A percentile compares a stretch with the other conserved stretches of the same genome.
These are phyloP conservation scores for Plasmodium coatneyi DNA, from an alignment of 169 alveolate genomes.

Conservation along the genomic window DNA sequence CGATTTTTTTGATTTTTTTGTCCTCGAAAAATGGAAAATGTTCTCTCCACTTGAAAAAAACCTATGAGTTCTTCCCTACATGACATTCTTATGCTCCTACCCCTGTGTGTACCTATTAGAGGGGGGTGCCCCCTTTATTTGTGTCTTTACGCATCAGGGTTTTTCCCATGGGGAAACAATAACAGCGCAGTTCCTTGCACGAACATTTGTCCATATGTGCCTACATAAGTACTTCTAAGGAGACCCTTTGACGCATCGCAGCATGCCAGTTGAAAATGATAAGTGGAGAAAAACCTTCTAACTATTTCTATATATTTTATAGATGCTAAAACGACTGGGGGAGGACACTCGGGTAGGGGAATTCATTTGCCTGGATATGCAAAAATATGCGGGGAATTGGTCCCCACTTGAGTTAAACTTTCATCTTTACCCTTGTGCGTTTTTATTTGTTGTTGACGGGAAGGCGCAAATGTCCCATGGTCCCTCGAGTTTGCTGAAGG, in stretches of 20 bases:
- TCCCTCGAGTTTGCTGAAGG: slow-evolving; percentile 21
- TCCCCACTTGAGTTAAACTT: not conserved
- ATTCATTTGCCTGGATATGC: not conserved
- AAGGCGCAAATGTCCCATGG: slow-evolving; percentile 10
- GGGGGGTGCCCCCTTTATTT: not conserved
- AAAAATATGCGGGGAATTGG: not conserved
- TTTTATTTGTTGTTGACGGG: not conserved
- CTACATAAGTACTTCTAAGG: not conserved
- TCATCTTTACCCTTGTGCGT: not conserved
- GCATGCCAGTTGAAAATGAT: not conserved
- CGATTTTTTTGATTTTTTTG: not conserved
- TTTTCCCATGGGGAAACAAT: not conserved
- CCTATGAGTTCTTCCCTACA: not conserved
- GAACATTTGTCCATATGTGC: not conserved
- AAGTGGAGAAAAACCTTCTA: not conserved
- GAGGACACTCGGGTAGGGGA: not conserved
- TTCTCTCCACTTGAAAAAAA: not conserved
- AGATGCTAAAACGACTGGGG: not conserved
- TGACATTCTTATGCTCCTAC: not conserved
- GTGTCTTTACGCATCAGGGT: not conserved
- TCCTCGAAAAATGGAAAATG: not conserved
- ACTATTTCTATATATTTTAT: not conserved
- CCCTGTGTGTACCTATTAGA: not conserved
- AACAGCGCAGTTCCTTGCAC: not conserved
- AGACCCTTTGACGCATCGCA: not conserved